Conservation (phyloP, 2,329 filamentous ascomycete species). For the Shiraia bambusicola region DNA sequence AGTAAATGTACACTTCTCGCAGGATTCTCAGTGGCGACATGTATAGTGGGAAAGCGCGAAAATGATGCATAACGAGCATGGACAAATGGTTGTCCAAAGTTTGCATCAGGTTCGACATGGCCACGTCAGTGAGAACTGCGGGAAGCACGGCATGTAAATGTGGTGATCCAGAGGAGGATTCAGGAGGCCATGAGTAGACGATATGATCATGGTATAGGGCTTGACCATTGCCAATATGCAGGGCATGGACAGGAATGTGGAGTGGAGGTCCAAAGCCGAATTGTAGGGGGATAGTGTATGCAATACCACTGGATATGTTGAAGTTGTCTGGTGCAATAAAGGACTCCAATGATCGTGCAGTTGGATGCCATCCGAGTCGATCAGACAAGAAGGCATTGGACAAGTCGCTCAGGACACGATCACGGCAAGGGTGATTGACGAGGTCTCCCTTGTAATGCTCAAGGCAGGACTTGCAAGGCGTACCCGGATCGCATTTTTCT, state of each 20-base stretch:
- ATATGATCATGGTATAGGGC: constrained; percentile 37
- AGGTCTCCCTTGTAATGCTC: constrained; percentile 43
- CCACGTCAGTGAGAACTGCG: constrained; percentile 29
- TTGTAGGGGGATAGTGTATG: constrained; percentile 33
- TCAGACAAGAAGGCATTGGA: constrained; percentile 34
- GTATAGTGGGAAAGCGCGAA: constrained; percentile 39
- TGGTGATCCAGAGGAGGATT: constrained; percentile 8
- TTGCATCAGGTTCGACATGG: constrained; percentile 18
- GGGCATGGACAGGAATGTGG: constrained; percentile 25
- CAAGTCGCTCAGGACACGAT: constrained; percentile 33
- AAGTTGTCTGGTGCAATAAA: constrained; percentile 25
- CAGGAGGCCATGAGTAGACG: constrained; percentile 42
- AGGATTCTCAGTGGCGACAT: constrained; percentile 37
- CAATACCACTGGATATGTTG: constrained; percentile 15
- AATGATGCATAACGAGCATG: constrained; percentile 36
- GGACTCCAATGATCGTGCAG: constrained; percentile 26
- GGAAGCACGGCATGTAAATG: constrained; percentile 40
- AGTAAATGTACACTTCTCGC: constrained; percentile 38
- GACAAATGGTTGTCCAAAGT: constrained; percentile 36
- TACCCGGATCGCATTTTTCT: constrained; percentile 44
- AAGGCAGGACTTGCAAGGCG: constrained; percentile 43
- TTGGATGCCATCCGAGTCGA: constrained; percentile 41
- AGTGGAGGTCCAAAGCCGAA: constrained; percentile 40
- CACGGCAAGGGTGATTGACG: constrained; percentile 40
- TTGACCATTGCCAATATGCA: constrained; percentile 21